phyloP scores from a whole-genome alignment of 352 stramenopile species.

The Pythium periplocum region DNA sequence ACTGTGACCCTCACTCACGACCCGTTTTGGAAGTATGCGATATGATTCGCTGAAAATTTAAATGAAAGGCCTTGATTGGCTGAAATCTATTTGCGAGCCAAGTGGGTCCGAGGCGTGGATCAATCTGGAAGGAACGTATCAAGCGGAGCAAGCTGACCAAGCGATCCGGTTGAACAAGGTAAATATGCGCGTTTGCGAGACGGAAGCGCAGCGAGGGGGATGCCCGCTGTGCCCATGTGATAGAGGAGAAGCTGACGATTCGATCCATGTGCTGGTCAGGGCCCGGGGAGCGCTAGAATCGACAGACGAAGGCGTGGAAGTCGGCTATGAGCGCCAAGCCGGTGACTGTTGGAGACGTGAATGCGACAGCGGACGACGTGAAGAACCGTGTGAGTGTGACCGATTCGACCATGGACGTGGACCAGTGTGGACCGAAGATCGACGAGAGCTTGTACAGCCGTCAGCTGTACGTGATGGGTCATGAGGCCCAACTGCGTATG shows the following conservation, averaged over 20 bases:
- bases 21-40: no score
- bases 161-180: no score
- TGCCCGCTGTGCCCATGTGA: no score
- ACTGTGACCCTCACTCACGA: no score
- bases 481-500: conserved; percentile 98
- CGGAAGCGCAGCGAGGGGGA: no score
- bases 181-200: no score
- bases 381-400: conserved; percentile 65
- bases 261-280: no score
- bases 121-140: conserved; percentile 17
- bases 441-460: conserved; percentile 88
- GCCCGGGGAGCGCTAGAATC: no score
- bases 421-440: conserved; percentile 47
- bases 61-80: conserved; percentile 2
- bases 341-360: conserved; percentile 66
- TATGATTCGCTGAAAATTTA: no score
- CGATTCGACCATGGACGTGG: conserved; percentile 64
- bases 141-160: not conserved
- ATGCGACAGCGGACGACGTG: conserved; percentile 67
- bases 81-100: conserved; percentile 2
- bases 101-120: conserved; percentile 3
- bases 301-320: not conserved
- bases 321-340: conserved; percentile 44
- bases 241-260: no score
- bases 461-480: conserved; percentile 99